Conservation (phyloP, 129 eudicot species). For the Centella asiatica region DNA sequence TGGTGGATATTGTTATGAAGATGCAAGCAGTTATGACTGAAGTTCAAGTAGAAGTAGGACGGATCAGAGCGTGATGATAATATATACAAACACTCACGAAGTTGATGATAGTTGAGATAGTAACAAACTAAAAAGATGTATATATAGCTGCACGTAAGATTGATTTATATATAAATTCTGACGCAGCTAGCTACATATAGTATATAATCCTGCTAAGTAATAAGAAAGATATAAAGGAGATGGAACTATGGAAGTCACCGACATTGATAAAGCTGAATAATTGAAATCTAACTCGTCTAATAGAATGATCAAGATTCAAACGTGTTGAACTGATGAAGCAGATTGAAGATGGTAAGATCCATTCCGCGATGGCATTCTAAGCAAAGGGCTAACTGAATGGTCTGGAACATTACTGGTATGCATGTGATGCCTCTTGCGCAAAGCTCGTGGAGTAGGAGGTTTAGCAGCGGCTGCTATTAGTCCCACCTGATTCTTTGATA, state of each 20-base stretch:
- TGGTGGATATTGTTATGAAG: too few species aligned
- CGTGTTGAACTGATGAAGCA: constrained; percentile 12
- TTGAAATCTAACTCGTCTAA: too few species aligned
- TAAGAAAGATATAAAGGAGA: too few species aligned
- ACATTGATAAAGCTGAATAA: too few species aligned
- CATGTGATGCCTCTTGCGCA: constrained; percentile 40
- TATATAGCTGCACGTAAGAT: neutral
- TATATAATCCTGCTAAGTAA: neutral
- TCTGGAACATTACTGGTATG: constrained; percentile 14
- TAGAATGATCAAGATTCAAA: neutral
- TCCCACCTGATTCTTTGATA: constrained; percentile 13
- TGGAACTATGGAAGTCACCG: too few species aligned
- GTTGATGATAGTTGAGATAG: neutral
- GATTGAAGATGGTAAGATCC: constrained; percentile 9
- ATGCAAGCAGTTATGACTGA: too few species aligned
- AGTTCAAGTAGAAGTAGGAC: neutral
- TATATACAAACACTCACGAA: constrained; percentile 4
- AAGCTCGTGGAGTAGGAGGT: constrained; percentile 21
- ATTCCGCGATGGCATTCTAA: constrained; percentile 11
- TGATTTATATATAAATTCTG: neutral
- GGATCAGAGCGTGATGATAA: neutral
- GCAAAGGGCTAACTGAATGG: constrained; percentile 11
- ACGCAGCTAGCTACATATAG: constrained; percentile 6
- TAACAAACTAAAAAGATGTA: neutral
- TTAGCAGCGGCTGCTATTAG: constrained; percentile 19